phyloP scores from a whole-genome alignment of 495 filamentous ascomycete genomes.

The Penicillium samsonianum region DNA sequence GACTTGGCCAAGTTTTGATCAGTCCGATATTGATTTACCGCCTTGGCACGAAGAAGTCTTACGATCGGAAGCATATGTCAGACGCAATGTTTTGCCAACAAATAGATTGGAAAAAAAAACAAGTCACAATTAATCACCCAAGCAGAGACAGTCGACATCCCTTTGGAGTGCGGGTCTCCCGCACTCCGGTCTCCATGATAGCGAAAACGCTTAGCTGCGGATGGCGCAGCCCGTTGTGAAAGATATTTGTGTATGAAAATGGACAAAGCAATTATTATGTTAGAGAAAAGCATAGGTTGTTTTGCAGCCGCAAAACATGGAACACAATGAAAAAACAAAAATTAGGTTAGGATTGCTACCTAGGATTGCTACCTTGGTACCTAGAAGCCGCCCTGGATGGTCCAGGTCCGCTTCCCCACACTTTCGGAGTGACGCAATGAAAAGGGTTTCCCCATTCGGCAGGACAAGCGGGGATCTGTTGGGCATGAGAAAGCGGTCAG shows the following conservation, averaged over 20 bases:
- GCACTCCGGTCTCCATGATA: constrained; percentile 19
- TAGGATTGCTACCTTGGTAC: no score
- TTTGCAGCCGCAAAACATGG: neutral
- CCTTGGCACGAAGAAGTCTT: no score
- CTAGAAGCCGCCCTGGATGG: no score
- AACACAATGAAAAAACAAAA: no score
- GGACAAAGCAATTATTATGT: neutral
- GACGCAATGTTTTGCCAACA: neutral
- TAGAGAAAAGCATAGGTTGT: neutral
- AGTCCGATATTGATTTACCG: no score
- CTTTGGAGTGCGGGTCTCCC: constrained; percentile 14
- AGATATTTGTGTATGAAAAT: neutral
- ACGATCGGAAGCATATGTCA: no score
- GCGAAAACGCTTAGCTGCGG: constrained; percentile 11
- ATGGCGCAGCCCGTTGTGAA: neutral
- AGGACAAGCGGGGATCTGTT: constrained; percentile 12
- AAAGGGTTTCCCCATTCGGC: constrained; percentile 15
- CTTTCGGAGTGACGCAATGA: neutral
- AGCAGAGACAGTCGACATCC: constrained; percentile 20
- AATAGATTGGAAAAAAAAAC: neutral
- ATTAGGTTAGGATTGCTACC: no score
- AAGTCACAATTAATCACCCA: neutral
- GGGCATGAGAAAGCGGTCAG: neutral
- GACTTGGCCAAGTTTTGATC: neutral
- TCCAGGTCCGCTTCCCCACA: constrained; percentile 1